Evolutionary conservation across 2,329 filamentous ascomycete species (phyloP).

Genomic region (Tolypocladium tundrense): DNA sequence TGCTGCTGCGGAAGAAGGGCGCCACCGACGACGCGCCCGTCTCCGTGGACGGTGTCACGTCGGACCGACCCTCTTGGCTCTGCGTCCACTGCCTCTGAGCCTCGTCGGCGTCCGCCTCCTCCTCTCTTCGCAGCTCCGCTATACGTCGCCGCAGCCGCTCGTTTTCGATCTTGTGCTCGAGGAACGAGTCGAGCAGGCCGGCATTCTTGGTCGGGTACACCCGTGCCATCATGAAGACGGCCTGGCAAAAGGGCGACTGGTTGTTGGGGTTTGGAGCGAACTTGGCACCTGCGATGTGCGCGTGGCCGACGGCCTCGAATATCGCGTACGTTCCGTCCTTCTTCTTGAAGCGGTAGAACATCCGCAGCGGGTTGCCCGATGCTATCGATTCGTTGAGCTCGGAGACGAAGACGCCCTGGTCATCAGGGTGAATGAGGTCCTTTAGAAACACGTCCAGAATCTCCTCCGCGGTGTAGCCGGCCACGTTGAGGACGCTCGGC

Average conservation of each 20-base stretch:
- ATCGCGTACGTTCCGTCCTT: slow-evolving; percentile 64
- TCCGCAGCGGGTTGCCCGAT: slow-evolving; percentile 64
- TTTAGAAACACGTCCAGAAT: slow-evolving; percentile 66
- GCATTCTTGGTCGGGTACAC: slow-evolving; percentile 86
- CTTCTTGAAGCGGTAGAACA: slow-evolving; percentile 79
- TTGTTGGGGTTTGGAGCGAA: slow-evolving; percentile 53
- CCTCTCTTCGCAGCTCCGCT: slow-evolving; percentile 73
- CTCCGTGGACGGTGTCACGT: slow-evolving; percentile 40
- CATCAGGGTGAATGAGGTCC: slow-evolving; percentile 78
- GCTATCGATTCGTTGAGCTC: slow-evolving; percentile 87
- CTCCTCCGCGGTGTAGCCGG: slow-evolving; percentile 63
- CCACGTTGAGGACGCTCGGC: slow-evolving; percentile 62
- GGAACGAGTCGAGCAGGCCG: slow-evolving; percentile 75
- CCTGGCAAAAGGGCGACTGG: slow-evolving; percentile 64
- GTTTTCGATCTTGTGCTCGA: slow-evolving; percentile 96
- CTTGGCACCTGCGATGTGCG: slow-evolving; percentile 67
- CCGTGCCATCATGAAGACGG: slow-evolving; percentile 87
- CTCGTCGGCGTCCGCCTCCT: slow-evolving; percentile 67
- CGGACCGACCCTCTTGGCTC: slow-evolving; percentile 46
- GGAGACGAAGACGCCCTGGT: slow-evolving; percentile 69
- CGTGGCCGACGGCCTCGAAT: slow-evolving; percentile 87
- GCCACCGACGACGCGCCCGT: slow-evolving; percentile 23
- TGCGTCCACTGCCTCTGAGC: slow-evolving; percentile 51
- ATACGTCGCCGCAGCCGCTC: slow-evolving; percentile 78
- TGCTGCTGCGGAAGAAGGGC: slow-evolving; percentile 18